phyloP scores from a whole-genome alignment of 192 early-diverging fungal species.

The Coemansia sp. region DNA sequence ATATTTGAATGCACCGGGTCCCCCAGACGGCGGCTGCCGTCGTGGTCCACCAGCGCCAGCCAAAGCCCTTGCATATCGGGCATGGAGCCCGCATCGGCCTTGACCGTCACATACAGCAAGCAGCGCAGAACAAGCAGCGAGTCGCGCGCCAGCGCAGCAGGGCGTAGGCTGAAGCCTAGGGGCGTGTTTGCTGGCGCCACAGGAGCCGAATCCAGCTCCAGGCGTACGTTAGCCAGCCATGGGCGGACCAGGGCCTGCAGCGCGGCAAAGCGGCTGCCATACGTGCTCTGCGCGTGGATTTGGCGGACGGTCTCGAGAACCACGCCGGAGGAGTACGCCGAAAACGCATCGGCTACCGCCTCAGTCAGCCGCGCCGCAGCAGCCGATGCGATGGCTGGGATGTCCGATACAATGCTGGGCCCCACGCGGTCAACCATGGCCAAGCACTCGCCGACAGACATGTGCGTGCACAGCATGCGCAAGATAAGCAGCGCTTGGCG shows the following conservation, averaged over 20 bases:
- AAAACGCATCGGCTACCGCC: slow-evolving; percentile 34
- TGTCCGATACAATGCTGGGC: slow-evolving; percentile 46
- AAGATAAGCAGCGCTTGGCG: slow-evolving; percentile 45
- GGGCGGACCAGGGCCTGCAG: slow-evolving; percentile 26
- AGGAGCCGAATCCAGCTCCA: background rate
- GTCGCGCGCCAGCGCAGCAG: slow-evolving; percentile 29
- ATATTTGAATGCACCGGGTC: slow-evolving; percentile 14
- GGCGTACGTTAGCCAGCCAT: slow-evolving; percentile 42
- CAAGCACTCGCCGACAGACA: slow-evolving; percentile 16
- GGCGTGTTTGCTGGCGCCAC: background rate
- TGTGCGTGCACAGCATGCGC: slow-evolving; percentile 36
- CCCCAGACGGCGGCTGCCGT: background rate
- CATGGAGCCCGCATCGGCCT: slow-evolving; percentile 18
- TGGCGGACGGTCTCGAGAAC: slow-evolving; percentile 45
- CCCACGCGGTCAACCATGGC: slow-evolving; percentile 37
- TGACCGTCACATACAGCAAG: slow-evolving; percentile 45
- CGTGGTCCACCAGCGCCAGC: slow-evolving; percentile 30
- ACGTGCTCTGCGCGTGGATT: slow-evolving; percentile 25
- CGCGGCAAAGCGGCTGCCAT: slow-evolving; percentile 11
- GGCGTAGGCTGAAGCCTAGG: slow-evolving; percentile 8
- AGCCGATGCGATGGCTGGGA: slow-evolving; percentile 34
- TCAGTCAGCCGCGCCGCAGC: slow-evolving; percentile 23
- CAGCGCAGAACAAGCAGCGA: slow-evolving; percentile 49
- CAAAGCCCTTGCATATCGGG: slow-evolving; percentile 40
- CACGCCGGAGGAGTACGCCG: slow-evolving; percentile 18